Base-by-base conservation (phyloP, 208 protist species). In the Trypanosoma brucei region DNA sequence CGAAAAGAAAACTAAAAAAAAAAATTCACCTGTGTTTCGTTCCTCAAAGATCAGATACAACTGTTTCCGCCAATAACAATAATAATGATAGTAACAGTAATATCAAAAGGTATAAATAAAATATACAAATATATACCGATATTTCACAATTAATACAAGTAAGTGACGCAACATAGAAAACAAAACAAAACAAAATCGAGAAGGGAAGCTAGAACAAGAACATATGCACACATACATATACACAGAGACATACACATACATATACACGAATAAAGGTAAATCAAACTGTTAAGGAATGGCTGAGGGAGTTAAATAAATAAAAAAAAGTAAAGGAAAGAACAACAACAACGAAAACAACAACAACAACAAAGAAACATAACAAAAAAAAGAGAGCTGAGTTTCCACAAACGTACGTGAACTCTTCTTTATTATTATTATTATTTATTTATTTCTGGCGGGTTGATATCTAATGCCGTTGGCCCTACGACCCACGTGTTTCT, bases 351-450 rank as follows among this genome's bases (percentile, higher is more conserved):
- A 22, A 22, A 22, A 22, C 22, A 22, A 22, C 22, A 22, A 22
- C 22, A 22, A 0, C 22, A 22, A 22, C 22, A 22, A 22, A 22
- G 22, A 22, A 22, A 22, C 22, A 22, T 22, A 22, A 22, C 22
- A 22, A 22, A 22, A 22, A 22, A 22, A 22, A 22, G 22, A 22
- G 22, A 22, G 22, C 22, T 22, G 22, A 22, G 22, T 22, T 22
- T 22, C 22, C 22, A 22, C 22, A 22, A 22, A 22, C 22, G 22
- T 22, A 22, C 22, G 22, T 22, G 22, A 22, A 22, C 22, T 42
- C 22, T 34, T 37, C 30, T 13, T 56, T 42, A 35, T 57, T 69
- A 50, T 56, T 69, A 50, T 56, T 11, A n/a, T 69, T 62, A 22
- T 22, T 22, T 22, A 22, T 22, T 22, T 22, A 22, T 22, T 22